Conservation (phyloP, 106 monocot species). For the Allium cepa region DNA sequence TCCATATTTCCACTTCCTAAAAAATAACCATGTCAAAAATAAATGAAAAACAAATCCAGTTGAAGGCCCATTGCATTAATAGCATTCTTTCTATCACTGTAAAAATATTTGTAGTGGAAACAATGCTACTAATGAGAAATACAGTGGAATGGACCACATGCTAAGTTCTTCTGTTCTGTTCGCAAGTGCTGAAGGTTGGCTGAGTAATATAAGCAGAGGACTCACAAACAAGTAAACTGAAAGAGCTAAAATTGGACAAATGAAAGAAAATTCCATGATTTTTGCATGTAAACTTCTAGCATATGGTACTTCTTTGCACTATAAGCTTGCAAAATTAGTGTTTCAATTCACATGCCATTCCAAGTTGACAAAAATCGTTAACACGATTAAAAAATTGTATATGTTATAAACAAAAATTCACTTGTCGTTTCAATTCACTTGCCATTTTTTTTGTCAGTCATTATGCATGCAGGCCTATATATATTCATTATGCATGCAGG, state of each 20-base stretch:
- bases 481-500: too few relatives aligned
- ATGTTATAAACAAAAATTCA: too few relatives aligned
- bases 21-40: conserved; percentile 15
- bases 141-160: conserved; percentile 19
- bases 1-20: conserved; percentile 13
- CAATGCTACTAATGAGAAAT: conserved; percentile 17
- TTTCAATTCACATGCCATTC: conserved; percentile 36
- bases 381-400: too few relatives aligned
- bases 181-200: conserved; percentile 18
- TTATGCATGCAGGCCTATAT: too few relatives aligned
- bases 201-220: conserved; percentile 12
- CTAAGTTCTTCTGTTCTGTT: conserved; percentile 12
- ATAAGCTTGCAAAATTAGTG: conserved; percentile 31
- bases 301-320: conserved; percentile 24
- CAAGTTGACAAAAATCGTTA: conserved; percentile 21
- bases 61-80: conserved; percentile 7
- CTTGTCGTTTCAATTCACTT: too few relatives aligned
- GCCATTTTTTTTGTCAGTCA: too few relatives aligned
- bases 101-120: conserved; percentile 25
- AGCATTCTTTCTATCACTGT: conserved; percentile 23
- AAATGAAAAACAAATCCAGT: conserved; percentile 9
- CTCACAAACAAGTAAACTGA: conserved; percentile 17
- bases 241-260: conserved; percentile 11
- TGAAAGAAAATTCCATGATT: conserved; percentile 27
- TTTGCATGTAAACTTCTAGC: too few relatives aligned